phyloP scores from a whole-genome alignment of 331 rosid genomes.

The Pyrus hybrid region DNA sequence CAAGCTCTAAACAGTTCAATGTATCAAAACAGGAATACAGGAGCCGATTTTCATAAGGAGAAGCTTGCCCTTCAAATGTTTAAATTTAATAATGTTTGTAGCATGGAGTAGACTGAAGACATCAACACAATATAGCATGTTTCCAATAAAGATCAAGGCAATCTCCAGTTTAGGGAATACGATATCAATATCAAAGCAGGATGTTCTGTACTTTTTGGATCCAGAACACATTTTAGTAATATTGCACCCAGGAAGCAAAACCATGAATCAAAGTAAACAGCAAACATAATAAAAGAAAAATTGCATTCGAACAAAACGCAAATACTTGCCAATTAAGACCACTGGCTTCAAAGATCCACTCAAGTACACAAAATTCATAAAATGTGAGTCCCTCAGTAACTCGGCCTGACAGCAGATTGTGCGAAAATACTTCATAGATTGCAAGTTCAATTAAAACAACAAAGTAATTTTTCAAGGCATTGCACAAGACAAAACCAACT shows the following conservation, averaged over 20 bases:
- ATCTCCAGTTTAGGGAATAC: background rate
- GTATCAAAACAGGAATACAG: background rate
- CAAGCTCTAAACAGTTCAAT: background rate
- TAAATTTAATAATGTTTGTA: background rate
- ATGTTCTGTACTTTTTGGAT: background rate
- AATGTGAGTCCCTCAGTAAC: background rate
- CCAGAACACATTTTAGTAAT: background rate
- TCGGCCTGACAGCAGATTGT: background rate
- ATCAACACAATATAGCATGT: background rate
- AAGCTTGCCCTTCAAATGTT: background rate
- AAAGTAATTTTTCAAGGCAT: conserved; percentile 4
- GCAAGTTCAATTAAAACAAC: conserved; percentile 7
- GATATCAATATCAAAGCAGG: background rate
- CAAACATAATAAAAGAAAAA: background rate
- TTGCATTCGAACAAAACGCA: background rate
- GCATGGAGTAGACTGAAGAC: background rate
- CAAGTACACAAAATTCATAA: background rate
- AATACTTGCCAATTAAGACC: background rate
- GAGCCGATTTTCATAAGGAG: background rate
- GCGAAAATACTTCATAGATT: background rate
- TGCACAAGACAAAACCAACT: conserved; percentile 27
- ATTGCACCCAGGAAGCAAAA: background rate
- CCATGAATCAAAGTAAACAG: background rate
- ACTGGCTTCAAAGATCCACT: background rate
- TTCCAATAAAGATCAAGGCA: background rate